Conservation (phyloP, 164 flowering plant genomes). For the Vitis amurensis region DNA sequence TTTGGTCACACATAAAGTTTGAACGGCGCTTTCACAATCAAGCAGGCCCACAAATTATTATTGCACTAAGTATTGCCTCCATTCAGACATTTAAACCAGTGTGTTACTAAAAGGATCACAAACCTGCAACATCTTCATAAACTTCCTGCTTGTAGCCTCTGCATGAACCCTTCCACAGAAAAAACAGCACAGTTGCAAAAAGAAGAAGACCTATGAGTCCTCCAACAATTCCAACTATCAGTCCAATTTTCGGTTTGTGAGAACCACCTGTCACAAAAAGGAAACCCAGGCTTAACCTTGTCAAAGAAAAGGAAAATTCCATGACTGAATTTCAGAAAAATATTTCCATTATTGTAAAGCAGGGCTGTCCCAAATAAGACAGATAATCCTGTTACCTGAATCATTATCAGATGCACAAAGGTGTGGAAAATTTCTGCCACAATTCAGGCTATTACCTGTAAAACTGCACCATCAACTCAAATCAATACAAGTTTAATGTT, state of each 20-base stretch:
- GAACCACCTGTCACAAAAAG: conserved; percentile 48
- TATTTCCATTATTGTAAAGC: neutral
- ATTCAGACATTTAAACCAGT: no score
- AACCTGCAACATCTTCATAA: conserved; percentile 95
- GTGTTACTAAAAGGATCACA: conserved; percentile 2
- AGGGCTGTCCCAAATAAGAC: neutral
- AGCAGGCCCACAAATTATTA: no score
- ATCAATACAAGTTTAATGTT: conserved; percentile 6
- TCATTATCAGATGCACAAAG: conserved; percentile 50
- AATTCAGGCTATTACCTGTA: conserved; percentile 69
- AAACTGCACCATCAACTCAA: conserved; percentile 52
- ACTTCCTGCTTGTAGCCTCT: conserved; percentile 69
- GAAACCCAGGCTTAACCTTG: neutral
- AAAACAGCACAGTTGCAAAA: conserved; percentile 42
- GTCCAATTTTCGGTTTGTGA: conserved; percentile 55
- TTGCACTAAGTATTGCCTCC: no score
- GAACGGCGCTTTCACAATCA: no score
- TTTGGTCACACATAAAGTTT: no score
- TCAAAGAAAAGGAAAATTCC: neutral
- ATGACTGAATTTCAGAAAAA: neutral
- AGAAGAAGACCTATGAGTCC: conserved; percentile 45
- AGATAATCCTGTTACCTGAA: conserved; percentile 43
- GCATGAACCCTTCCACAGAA: conserved; percentile 54
- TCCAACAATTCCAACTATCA: conserved; percentile 61
- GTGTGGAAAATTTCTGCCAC: conserved; percentile 43